Evolutionary conservation across 208 protist genomes (phyloP), one percentile per base, ranked within the genome.

Genomic region (Endotrypanum monterogeii): DNA sequence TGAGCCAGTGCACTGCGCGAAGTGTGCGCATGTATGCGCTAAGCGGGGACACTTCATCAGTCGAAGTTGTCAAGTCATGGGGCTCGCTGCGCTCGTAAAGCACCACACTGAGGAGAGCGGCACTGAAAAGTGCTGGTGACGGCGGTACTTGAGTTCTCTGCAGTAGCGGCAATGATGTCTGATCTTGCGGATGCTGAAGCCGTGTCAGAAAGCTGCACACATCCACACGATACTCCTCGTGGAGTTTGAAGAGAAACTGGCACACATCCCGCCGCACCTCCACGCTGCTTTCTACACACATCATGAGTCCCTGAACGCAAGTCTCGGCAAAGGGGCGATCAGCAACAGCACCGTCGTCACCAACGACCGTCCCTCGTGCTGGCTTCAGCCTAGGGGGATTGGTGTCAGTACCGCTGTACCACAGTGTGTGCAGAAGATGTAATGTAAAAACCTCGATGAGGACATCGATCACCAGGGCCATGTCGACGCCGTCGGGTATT

Each of bases 181-280:
- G 25, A 28, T 23, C 25, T 48, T 35, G 8, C 4, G 50, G 44
- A 14, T 16, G 20, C 28, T 25, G 52, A 46, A 73, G 50, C 39
- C 28, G 20, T 55, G 55, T 50, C 25, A 73, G 68, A 28, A 73
- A 51, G 54, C 39, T 16, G 14, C 9, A 11, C 55, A 60, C 68
- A 23, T 73, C 55, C 68, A 73, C 39, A 37, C 68, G 37, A 56
- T 73, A 50, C 41, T 56, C 32, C 37, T 51, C 63, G 52, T 73
- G 68, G 9, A 73, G 68, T 18, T 46, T 37, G 25, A 62, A 39
- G 20, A 73, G 68, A 25, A 18, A 48, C 32, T 62, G 52, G 18
- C 68, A 48, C 54, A 73, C n/a, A n/a, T 35, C 52, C 25, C 32
- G 32, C 55, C 23, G 68, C 52, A 73, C n/a, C 52, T 8, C 68